A percentile compares a stretch with the other conserved stretches of the same genome.
phyloP scores from a whole-genome alignment of 495 filamentous ascomycete genomes.

The Beverwykella pulmonaria region DNA sequence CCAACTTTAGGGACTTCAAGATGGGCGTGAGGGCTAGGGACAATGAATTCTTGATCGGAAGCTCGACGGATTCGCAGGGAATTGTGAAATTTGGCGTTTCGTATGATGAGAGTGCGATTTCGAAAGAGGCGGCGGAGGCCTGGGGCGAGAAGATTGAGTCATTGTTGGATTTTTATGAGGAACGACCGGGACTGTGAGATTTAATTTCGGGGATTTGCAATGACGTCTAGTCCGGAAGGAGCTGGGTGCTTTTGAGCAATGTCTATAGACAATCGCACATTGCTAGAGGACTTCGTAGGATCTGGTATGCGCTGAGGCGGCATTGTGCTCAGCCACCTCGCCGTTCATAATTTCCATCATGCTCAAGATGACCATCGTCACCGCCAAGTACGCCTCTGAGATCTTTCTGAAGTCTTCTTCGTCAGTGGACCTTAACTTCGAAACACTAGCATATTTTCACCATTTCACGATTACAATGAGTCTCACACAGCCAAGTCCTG shows the following conservation, averaged over 20 bases:
- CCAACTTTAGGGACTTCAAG: slow-evolving; percentile 22
- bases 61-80: slow-evolving; percentile 34
- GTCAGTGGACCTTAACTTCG: slow-evolving; percentile 37
- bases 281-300: too few relatives aligned
- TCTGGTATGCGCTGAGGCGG: too few relatives aligned
- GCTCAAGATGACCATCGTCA: too few relatives aligned
- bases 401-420: slow-evolving; percentile 5
- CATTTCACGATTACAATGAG: slow-evolving; percentile 45
- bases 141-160: slow-evolving; percentile 42
- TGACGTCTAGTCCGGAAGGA: too few relatives aligned
- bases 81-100: slow-evolving; percentile 37
- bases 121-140: slow-evolving; percentile 29
- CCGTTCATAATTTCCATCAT: too few relatives aligned
- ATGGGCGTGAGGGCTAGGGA: slow-evolving; percentile 41
- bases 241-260: too few relatives aligned
- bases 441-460: slow-evolving; percentile 46
- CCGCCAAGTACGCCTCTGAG: too few relatives aligned
- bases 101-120: slow-evolving; percentile 42
- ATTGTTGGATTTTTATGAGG: slow-evolving; percentile 34
- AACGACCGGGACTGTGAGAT: slow-evolving; percentile 12
- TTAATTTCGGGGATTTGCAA: too few relatives aligned
- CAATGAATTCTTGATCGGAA: slow-evolving; percentile 46
- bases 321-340: too few relatives aligned
- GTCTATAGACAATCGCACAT: too few relatives aligned
- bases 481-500: slow-evolving; percentile 44